Base-by-base conservation (phyloP, 306 rosid genomes). In the Vicia sativa region DNA sequence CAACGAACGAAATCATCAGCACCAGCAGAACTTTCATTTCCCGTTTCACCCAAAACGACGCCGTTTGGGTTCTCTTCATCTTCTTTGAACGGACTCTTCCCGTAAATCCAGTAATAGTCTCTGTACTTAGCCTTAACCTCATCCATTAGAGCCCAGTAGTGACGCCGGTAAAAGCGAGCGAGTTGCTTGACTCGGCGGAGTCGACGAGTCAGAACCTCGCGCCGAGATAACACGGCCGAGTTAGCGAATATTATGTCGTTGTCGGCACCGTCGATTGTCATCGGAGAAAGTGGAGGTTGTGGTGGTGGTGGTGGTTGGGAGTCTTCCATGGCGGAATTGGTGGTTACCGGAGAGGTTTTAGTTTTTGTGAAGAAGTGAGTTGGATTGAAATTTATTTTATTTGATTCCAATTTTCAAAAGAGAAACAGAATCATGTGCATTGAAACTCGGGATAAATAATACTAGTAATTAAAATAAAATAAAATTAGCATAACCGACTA, bases 61-160 rank as follows among this genome's bases (percentile, higher is more conserved):
- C 44, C 73, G 73, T 28, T 14, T 25, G 61, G 43, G 18, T 11
- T 15, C 6, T 67, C 70, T 0, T 75, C 89, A 14, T 76, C 88
- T 28, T 76, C 87, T 48, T 81, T 79, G 80, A 83, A 85, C 46
- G 97, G 96, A 65, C 88, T 87, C 74, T 72, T 86, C 0, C 96
- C 97, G 42, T 80, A 82, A 9, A 77, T 77, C 96, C 97, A 89
- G 60, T 74, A 87, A 57, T 87, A 91, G 3, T 87, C 82, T 54
- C 79, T 68, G 80, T 78, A 74, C 71, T 77, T 79, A 15, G 72
- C 42, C 78, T 68, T 83, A 11, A 89, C 50, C 0, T 85, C 86
- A 65, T 84, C 89, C 91, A 87, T 83, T 1, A 91, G 69, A 12
- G 83, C 87, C 97, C 95, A 89, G 46, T 89, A 87, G 68, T 72